These are phyloP conservation scores for Pichia sp. DNA, from an alignment of 1,139 yeast genomes.

Conservation along the genomic window DNA sequence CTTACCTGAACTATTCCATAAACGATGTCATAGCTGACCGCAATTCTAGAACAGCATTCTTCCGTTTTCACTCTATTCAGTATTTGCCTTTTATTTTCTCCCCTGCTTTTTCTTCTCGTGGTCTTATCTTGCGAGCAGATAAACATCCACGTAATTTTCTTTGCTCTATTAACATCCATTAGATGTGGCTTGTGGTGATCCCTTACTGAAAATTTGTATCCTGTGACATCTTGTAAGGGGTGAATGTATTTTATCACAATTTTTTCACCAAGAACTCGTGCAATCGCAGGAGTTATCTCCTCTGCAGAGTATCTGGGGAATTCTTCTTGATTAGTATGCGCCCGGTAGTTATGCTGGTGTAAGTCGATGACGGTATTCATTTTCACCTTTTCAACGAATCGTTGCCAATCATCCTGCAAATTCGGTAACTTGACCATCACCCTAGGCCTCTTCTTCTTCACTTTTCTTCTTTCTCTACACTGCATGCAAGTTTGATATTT, in stretches of 20 bases:
- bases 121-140: conserved; percentile 36
- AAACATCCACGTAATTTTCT: conserved; percentile 35
- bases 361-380: conserved; percentile 28
- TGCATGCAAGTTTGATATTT: conserved; percentile 34
- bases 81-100: conserved; percentile 30
- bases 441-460: conserved; percentile 24
- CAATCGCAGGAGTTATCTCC: conserved; percentile 26
- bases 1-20: conserved; percentile 30
- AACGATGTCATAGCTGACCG: conserved; percentile 30
- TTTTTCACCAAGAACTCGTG: conserved; percentile 28
- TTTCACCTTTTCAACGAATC: conserved; percentile 28
- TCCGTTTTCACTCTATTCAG: conserved; percentile 33
- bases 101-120: conserved; percentile 33
- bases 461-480: conserved; percentile 33
- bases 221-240: conserved; percentile 33
- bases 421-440: conserved; percentile 24
- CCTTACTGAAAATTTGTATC: conserved; percentile 35
- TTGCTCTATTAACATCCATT: conserved; percentile 26
- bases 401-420: conserved; percentile 26
- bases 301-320: conserved; percentile 28
- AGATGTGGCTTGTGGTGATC: conserved; percentile 33
- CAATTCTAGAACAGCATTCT: conserved; percentile 32
- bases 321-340: conserved; percentile 23
- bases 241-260: conserved; percentile 30
- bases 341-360: conserved; percentile 28